A percentile compares a stretch with the other conserved stretches of the same genome.
phyloP scores from a whole-genome alignment of 2,329 filamentous ascomycete genomes.

The Myriangium duriaei region DNA sequence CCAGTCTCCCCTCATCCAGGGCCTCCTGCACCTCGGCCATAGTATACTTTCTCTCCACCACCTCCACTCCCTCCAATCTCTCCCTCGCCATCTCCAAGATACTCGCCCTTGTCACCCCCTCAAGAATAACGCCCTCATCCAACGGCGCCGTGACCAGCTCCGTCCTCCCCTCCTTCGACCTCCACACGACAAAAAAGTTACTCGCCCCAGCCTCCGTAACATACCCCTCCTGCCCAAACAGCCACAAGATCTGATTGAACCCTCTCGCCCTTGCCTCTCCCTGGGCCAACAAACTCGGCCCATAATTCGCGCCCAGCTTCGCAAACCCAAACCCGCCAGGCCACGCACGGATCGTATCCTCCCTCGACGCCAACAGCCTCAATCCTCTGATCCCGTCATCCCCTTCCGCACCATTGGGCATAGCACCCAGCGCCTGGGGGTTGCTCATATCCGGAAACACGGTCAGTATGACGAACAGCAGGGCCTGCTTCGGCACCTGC shows the following conservation, averaged over 20 bases:
- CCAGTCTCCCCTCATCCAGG: conserved; percentile 27
- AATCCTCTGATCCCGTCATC: conserved; percentile 25
- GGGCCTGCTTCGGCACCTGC: conserved; percentile 64
- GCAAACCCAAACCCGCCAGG: conserved; percentile 85
- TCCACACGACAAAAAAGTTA: conserved; percentile 85
- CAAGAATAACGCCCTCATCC: conserved; percentile 70
- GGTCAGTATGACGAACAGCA: conserved; percentile 66
- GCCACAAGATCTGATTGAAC: conserved; percentile 87
- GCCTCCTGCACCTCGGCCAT: conserved; percentile 14
- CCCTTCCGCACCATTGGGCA: conserved; percentile 4
- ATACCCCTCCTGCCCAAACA: conserved; percentile 63
- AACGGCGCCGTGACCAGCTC: conserved; percentile 76
- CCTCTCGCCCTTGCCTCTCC: conserved; percentile 59
- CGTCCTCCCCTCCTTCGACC: conserved; percentile 46
- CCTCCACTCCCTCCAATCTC: conserved; percentile 35
- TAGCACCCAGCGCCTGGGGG: conserved; percentile 12
- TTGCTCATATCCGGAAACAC: conserved; percentile 34
- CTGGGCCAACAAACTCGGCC: conserved; percentile 67
- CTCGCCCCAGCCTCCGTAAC: conserved; percentile 86
- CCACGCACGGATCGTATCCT: conserved; percentile 84
- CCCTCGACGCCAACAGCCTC: conserved; percentile 63
- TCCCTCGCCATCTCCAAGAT: conserved; percentile 60
- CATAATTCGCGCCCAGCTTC: conserved; percentile 90
- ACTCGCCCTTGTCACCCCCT: conserved; percentile 76
- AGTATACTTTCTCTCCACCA: conserved; percentile 15